Base-by-base conservation (phyloP, 495 filamentous ascomycete genomes). In the Podospora conica region DNA sequence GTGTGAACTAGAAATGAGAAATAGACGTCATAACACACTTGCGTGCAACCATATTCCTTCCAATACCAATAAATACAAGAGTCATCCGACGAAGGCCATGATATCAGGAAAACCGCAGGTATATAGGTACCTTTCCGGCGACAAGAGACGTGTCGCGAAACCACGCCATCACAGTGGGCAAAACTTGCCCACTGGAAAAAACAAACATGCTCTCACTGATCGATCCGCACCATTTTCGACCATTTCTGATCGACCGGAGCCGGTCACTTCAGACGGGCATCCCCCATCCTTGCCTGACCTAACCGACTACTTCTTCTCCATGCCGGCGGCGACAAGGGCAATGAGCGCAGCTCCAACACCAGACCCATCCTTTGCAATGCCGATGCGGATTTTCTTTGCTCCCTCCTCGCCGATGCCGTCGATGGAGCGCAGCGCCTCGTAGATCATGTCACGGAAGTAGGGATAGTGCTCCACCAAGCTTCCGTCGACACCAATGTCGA, bases 331-430 rank as follows among this genome's bases (percentile, higher is more conserved):
- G 1, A 94, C 89, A 15, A 96, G 82, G 31, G 93, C 93, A 76
- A 96, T 96, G 70, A 97, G 76, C 58, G 93, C 93, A 9, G 93
- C 93, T 27, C 93, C 93, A 58, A 97, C 93, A 61, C 93, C 93
- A 65, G 86, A 90, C 58, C 93, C 93, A 78, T 97, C 93, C 84
- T 95, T 94, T 61, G 93, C 93, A 76, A 97, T 91, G 12, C 92
- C 93, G 70, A 97, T 96, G 54, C 91, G 83, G 66, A 97, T 85
- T 75, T 86, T 88, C 76, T 89, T 87, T 62, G 94, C 91, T 9
- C 91, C 90, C 11, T 82, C 80, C 11, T 73, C 76, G 11, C 92
- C 93, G 69, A 96, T 87, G 63, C 87, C 84, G 28, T 88, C 81
- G 20, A 96, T 83, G 63, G 84, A 84, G 23, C 86, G 78, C 61